phyloP scores from a whole-genome alignment of 192 early-diverging fungal genomes.

The Dissophora globulifera region DNA sequence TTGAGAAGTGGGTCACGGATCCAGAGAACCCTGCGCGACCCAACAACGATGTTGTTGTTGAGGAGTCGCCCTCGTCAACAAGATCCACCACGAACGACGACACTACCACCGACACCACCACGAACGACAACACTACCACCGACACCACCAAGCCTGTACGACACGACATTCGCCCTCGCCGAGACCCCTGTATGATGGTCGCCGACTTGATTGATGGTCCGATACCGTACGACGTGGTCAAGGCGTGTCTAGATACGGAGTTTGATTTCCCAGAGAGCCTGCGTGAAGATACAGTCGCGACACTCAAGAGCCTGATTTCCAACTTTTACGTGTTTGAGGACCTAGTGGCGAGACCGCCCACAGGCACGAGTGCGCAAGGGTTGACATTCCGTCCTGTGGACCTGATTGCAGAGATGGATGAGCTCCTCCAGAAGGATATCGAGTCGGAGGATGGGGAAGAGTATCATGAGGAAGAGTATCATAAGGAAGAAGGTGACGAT shows the following conservation, averaged over 20 bases:
- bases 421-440: not conserved
- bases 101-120: too few species aligned
- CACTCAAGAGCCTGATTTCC: conserved; percentile 20
- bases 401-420: conserved; percentile 8
- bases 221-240: conserved; percentile 17
- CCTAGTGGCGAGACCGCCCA: conserved; percentile 8
- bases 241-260: conserved; percentile 19
- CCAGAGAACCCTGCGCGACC: not conserved
- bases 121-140: not conserved
- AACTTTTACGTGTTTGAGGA: conserved; percentile 41
- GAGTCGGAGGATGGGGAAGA: not conserved
- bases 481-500: conserved; percentile 1
- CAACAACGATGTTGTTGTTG: too few species aligned
- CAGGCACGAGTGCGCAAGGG: not conserved
- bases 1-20: not conserved
- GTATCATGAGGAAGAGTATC: not conserved
- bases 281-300: conserved; percentile 19
- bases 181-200: conserved; percentile 12
- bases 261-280: conserved; percentile 10
- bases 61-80: too few species aligned
- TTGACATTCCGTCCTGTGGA: conserved; percentile 20
- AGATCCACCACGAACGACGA: too few species aligned
- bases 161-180: conserved; percentile 7
- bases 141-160: not conserved
- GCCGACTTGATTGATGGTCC: not conserved